These are phyloP conservation scores for Peronospora destructor DNA, from an alignment of 352 stramenopile species.

Conservation along the genomic window DNA sequence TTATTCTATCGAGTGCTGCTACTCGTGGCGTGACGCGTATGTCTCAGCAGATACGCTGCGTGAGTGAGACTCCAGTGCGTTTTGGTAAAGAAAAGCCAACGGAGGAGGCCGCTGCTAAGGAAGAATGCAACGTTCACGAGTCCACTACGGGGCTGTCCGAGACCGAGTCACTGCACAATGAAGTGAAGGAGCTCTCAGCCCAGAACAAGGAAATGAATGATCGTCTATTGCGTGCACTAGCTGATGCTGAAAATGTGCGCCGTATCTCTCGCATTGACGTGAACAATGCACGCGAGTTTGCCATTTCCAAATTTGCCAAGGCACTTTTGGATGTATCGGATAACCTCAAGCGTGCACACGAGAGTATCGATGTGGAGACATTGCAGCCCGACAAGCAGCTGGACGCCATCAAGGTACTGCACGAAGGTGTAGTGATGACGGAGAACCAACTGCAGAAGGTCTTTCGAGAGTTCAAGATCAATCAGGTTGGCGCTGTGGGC, in stretches of 20 bases:
- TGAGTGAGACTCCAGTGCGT: constrained; percentile 35
- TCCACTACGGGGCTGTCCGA: constrained; percentile 16
- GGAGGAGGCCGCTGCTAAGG: constrained; percentile 16
- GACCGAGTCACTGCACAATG: constrained; percentile 46
- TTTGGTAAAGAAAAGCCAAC: constrained; percentile 53
- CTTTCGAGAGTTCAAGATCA: constrained; percentile 89
- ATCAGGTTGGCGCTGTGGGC: constrained; percentile 87
- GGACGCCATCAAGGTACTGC: constrained; percentile 61
- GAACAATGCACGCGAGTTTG: constrained; percentile 89
- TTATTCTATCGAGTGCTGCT: constrained; percentile 42
- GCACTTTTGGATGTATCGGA: constrained; percentile 95
- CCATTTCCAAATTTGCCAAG: constrained; percentile 96
- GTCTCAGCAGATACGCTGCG: constrained; percentile 37
- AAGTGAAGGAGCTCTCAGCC: constrained; percentile 63
- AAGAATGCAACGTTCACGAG: constrained; percentile 14
- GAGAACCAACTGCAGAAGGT: constrained; percentile 93
- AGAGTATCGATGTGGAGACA: constrained; percentile 75
- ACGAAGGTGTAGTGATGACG: constrained; percentile 92
- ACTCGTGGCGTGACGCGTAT: constrained; percentile 27
- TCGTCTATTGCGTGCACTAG: constrained; percentile 85
- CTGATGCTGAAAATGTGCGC: constrained; percentile 97
- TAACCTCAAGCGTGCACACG: constrained; percentile 93
- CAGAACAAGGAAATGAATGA: constrained; percentile 83
- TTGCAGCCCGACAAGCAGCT: constrained; percentile 64
- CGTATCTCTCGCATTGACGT: constrained; percentile 92